phyloP scores from a whole-genome alignment of 2,329 filamentous ascomycete species.

The Scedosporium dehoogii region DNA sequence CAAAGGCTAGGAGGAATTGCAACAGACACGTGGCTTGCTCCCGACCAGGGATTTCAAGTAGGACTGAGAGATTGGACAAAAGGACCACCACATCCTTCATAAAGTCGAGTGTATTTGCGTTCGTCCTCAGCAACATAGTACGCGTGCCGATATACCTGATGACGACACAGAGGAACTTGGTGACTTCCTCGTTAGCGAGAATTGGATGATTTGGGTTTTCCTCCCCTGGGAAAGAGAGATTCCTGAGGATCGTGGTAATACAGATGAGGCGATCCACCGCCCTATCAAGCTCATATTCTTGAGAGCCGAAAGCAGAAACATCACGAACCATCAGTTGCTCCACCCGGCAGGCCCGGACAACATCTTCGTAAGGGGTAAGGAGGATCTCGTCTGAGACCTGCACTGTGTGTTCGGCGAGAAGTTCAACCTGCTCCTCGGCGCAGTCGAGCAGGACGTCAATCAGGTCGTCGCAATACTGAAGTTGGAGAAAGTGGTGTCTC shows the following conservation, averaged over 20 bases:
- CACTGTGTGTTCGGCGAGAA: constrained; percentile 72
- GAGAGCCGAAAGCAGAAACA: constrained; percentile 61
- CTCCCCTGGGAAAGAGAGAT: constrained; percentile 70
- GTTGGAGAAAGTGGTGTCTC: constrained; percentile 53
- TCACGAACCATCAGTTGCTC: constrained; percentile 67
- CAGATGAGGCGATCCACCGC: constrained; percentile 82
- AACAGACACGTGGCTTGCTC: constrained; percentile 82
- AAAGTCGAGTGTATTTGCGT: constrained; percentile 83
- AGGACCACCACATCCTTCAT: constrained; percentile 93
- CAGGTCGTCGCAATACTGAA: constrained; percentile 75
- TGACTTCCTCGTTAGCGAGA: constrained; percentile 65
- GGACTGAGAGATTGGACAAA: constrained; percentile 77
- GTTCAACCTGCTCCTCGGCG: constrained; percentile 77
- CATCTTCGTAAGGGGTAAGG: constrained; percentile 77
- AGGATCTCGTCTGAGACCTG: constrained; percentile 83
- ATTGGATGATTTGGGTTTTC: constrained; percentile 56
- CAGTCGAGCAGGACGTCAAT: constrained; percentile 83
- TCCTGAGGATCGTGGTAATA: constrained; percentile 84
- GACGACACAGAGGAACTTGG: constrained; percentile 74
- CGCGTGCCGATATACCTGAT: constrained; percentile 84
- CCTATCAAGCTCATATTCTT: constrained; percentile 72
- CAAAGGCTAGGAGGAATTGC: constrained; percentile 84
- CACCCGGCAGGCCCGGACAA: constrained; percentile 64
- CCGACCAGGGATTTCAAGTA: constrained; percentile 70
- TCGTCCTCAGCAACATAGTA: constrained; percentile 72